Evolutionary conservation across 495 filamentous ascomycete genomes (phyloP).

Genomic region (Xylaria palmicola): DNA sequence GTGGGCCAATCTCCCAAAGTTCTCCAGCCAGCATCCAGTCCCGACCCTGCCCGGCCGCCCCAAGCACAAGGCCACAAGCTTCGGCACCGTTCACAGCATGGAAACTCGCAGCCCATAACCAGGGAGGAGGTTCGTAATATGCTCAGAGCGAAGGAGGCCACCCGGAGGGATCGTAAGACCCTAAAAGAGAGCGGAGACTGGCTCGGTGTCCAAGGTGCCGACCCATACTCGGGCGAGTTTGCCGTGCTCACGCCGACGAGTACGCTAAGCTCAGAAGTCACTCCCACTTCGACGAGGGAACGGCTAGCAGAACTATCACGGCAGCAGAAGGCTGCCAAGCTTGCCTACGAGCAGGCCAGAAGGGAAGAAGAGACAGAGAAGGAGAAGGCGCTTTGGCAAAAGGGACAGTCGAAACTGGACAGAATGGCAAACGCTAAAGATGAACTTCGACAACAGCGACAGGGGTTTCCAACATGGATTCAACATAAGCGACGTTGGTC

Average conservation of each 20-base stretch:
- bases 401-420: conserved; percentile 32
- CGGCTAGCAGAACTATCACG: conserved; percentile 30
- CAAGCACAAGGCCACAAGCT: conserved; percentile 20
- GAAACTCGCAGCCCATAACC: conserved; percentile 2
- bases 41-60: conserved; percentile 17
- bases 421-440: conserved; percentile 36
- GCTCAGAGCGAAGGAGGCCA: conserved; percentile 37
- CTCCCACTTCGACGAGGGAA: conserved; percentile 17
- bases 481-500: conserved; percentile 46
- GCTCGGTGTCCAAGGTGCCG: conserved; percentile 54
- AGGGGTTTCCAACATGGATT: conserved; percentile 38
- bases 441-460: conserved; percentile 31
- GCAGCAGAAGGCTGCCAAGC: conserved; percentile 26
- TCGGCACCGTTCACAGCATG: conserved; percentile 13
- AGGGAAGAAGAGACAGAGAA: conserved; percentile 29
- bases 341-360: conserved; percentile 32
- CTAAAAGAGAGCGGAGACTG: conserved; percentile 51
- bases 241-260: conserved; percentile 45
- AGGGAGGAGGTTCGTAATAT: conserved; percentile 23
- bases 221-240: conserved; percentile 51
- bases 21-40: not conserved
- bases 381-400: conserved; percentile 27
- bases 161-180: conserved; percentile 35
- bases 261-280: conserved; percentile 26
- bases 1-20: not conserved